Conservation (phyloP, 192 early-diverging fungal species). For the Linnemannia schmuckeri region DNA sequence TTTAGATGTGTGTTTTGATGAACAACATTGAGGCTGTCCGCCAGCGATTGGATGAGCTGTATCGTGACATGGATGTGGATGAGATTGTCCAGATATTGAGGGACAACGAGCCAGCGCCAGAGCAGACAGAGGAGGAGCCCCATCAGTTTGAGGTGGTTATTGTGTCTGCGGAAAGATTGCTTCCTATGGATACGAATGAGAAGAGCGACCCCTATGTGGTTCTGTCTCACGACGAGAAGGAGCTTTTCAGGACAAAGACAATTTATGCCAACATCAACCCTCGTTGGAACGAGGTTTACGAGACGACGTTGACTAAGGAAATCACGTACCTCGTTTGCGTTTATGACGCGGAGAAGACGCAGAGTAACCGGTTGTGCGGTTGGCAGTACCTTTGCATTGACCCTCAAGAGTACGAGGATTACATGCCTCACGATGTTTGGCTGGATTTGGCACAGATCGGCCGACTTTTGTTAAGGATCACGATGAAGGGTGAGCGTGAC, state of each 20-base stretch:
- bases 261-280: conserved; percentile 79
- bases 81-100: conserved; percentile 61
- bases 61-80: conserved; percentile 70
- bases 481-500: conserved; percentile 83
- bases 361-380: conserved; percentile 72
- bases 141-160: conserved; percentile 79
- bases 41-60: conserved; percentile 64
- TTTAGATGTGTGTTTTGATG: conserved; percentile 68
- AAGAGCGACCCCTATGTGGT: conserved; percentile 76
- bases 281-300: conserved; percentile 86
- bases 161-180: conserved; percentile 74
- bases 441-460: conserved; percentile 80
- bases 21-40: conserved; percentile 71
- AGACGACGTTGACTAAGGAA: conserved; percentile 68
- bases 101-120: conserved; percentile 36
- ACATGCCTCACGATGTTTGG: conserved; percentile 75
- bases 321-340: conserved; percentile 59
- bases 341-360: conserved; percentile 67
- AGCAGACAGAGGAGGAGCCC: conserved; percentile 45
- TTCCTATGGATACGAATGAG: conserved; percentile 71
- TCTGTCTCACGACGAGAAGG: conserved; percentile 62
- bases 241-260: conserved; percentile 67
- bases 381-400: conserved; percentile 72
- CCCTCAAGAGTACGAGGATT: conserved; percentile 67
- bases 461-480: conserved; percentile 74